Percentiles rank a stretch among this genome's conserved stretches.
Conservation (phyloP, 495 filamentous ascomycete genomes). For the Cryomyces minteri region DNA sequence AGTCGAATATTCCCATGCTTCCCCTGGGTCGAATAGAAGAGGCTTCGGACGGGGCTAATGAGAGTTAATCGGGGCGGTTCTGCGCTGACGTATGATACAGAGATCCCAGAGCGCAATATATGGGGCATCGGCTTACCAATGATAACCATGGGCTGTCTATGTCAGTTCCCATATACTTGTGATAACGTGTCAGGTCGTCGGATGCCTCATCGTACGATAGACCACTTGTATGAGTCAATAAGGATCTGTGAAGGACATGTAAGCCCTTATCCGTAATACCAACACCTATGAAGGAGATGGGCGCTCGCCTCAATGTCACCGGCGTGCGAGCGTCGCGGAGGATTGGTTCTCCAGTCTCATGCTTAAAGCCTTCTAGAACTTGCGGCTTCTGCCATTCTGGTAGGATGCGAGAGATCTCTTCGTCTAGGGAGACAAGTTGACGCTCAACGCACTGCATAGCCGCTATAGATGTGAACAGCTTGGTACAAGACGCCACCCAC, state of each 20-base stretch:
- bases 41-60: conserved; percentile 10
- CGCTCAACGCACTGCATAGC: conserved; percentile 17
- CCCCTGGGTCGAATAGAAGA: background rate
- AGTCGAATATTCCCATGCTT: background rate
- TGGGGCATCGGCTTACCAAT: background rate
- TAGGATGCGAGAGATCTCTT: conserved; percentile 10
- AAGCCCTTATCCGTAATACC: too few species aligned
- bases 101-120: background rate
- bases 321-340: conserved; percentile 2
- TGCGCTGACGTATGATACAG: background rate
- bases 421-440: conserved; percentile 15
- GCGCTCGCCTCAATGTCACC: conserved; percentile 9
- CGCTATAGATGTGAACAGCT: conserved; percentile 17
- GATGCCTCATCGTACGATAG: too few species aligned
- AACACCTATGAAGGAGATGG: too few species aligned
- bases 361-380: conserved; percentile 10
- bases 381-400: conserved; percentile 12
- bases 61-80: background rate
- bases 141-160: too few species aligned
- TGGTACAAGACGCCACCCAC: background rate
- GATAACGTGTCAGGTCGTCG: too few species aligned
- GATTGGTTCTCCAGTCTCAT: conserved; percentile 5
- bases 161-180: too few species aligned
- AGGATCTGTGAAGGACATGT: too few species aligned
- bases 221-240: conserved; percentile 10